Evolutionary conservation across 768 basidiomycete genomes (phyloP).

Genomic region (Coprinopsis marcescibilis): DNA sequence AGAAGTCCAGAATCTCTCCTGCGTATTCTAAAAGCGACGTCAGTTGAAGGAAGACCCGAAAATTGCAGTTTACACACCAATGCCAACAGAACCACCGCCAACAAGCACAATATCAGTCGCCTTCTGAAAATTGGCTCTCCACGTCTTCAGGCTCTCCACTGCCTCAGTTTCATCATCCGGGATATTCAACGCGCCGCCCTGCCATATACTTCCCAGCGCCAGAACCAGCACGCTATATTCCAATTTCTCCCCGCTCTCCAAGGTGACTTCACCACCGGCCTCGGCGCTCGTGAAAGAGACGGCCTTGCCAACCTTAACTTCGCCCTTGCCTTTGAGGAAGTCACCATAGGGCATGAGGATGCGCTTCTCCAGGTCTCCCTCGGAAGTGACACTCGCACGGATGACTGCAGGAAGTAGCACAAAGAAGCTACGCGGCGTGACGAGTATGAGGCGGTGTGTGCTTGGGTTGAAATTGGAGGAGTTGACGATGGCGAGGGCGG

Average conservation of each 20-base stretch:
- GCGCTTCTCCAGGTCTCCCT: constrained; percentile 25
- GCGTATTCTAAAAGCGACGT: constrained; percentile 26
- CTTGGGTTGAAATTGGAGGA: constrained; percentile 39
- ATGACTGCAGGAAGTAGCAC: constrained; percentile 40
- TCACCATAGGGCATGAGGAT: constrained; percentile 41
- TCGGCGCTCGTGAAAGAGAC: constrained; percentile 11
- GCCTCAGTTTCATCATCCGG: constrained; percentile 22
- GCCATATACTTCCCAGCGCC: constrained; percentile 46
- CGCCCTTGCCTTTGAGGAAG: constrained; percentile 30
- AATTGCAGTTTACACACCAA: constrained; percentile 26
- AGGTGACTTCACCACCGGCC: constrained; percentile 32
- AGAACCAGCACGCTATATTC: constrained; percentile 47
- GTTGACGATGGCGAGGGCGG: constrained; percentile 37
- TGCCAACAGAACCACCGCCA: constrained; percentile 50
- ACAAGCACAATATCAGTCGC: constrained; percentile 41
- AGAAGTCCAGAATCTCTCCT: constrained; percentile 37
- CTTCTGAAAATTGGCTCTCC: constrained; percentile 23
- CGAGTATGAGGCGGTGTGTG: constrained; percentile 42
- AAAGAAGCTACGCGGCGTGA: constrained; percentile 40
- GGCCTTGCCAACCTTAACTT: constrained; percentile 24
- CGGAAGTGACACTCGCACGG: constrained; percentile 40
- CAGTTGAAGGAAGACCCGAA: neutral
- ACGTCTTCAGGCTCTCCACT: constrained; percentile 19
- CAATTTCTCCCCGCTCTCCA: constrained; percentile 39
- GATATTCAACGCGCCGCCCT: constrained; percentile 27